Evolutionary conservation across 768 basidiomycete species (phyloP), one percentile per base, ranked within the genome.

Genomic region (Chalciporus sphaerocephalus): DNA sequence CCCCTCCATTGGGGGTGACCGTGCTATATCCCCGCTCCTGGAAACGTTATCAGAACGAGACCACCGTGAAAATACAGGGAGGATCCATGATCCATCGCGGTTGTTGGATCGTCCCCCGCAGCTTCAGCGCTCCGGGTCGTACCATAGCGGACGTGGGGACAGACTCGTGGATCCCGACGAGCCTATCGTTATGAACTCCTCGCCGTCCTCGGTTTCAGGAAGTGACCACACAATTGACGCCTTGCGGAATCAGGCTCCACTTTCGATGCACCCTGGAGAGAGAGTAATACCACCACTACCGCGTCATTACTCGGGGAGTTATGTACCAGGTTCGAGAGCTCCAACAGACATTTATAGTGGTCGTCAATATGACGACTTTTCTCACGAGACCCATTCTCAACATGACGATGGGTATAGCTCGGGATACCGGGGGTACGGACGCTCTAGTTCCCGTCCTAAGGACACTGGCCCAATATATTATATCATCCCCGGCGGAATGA

Each of bases 401-500:
- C 48, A 43, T 45, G 44, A 59, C 47, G 30, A 32, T 7, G n/a
- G 3, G 6, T 32, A 32, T 32, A 9, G n/a, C n/a, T 10, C 5
- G 10, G 12, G 12, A 28, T 28, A 28, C 28, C 11, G 30, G 30
- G 30, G 55, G 52, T 40, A 63, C 39, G 42, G 47, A 45, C 54
- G 50, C 36, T 6, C 48, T 10, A 11, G 34, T n/a, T 42, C 56
- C 34, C 35, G 59, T 49, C 40, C 57, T 13, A 54, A 56, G 34
- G 59, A 56, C n/a, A 5, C 30, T 6, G 51, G 53, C 50, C 50
- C 78, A 61, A 53, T 70, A 68, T 72, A 71, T 58, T 87, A 86
- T 52, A 76, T 87, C 52, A 74, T 86, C 39, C 85, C 85, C 28
- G 73, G 71, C 15, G 84, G 82, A 17, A 68, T 79, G 48, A 75